phyloP scores from a whole-genome alignment of 805 yeast species.

The Brettanomyces custersianus region DNA sequence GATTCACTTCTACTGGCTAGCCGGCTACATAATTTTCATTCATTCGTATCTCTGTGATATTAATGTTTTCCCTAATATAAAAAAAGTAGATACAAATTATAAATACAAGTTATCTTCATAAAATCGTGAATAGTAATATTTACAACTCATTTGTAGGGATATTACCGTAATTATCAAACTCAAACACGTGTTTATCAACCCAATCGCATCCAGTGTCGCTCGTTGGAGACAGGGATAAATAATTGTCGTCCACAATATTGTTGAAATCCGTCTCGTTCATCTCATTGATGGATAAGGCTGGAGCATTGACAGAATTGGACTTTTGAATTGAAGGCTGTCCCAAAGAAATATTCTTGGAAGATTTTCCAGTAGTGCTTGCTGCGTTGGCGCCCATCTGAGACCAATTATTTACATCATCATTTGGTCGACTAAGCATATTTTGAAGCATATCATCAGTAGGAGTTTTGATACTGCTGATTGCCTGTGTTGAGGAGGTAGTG shows the following conservation, averaged over 20 bases:
- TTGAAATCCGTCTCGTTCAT: slow-evolving; percentile 21
- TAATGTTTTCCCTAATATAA: neutral
- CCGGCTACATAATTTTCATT: neutral
- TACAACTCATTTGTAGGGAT: slow-evolving; percentile 4
- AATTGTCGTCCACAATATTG: slow-evolving; percentile 12
- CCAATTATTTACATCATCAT: neutral
- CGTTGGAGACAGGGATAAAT: slow-evolving; percentile 16
- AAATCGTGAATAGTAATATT: neutral
- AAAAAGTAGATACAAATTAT: neutral
- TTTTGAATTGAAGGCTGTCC: neutral
- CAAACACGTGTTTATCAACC: slow-evolving; percentile 41
- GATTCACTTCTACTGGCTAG: neutral
- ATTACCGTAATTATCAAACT: slow-evolving; percentile 26
- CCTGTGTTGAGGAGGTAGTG: neutral
- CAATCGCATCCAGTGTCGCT: slow-evolving; percentile 51
- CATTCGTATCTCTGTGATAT: neutral
- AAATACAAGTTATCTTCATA: neutral
- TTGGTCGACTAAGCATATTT: neutral
- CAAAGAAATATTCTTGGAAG: neutral
- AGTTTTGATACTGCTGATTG: neutral
- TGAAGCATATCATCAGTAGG: neutral
- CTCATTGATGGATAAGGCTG: neutral
- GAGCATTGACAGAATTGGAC: neutral
- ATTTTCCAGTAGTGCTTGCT: neutral
- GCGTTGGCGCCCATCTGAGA: neutral